Evolutionary conservation across 73 alveolate genomes (phyloP).

Genomic region (Uronychia binucleata): DNA sequence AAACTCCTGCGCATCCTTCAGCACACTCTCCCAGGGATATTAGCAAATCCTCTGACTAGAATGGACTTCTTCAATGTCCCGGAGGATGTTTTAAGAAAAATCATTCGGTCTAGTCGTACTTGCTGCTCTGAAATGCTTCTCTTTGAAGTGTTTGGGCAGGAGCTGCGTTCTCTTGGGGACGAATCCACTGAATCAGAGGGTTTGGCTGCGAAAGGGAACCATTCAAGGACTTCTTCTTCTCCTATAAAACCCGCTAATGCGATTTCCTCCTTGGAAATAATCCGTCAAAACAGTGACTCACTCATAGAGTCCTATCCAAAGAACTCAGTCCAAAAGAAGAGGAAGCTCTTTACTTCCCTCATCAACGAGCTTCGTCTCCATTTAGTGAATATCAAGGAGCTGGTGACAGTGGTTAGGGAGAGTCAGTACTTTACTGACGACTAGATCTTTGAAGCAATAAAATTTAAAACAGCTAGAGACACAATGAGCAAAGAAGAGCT

Average conservation of each 20-base stretch:
- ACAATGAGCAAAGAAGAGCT: conserved; percentile 2
- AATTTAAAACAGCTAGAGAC: conserved; percentile 33
- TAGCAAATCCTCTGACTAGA: background rate
- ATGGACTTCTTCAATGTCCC: background rate
- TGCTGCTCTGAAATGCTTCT: background rate
- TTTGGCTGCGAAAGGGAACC: no score
- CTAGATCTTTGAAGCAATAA: conserved; percentile 48
- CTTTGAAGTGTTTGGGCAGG: background rate
- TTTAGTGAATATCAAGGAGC: conserved; percentile 19
- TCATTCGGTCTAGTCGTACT: background rate
- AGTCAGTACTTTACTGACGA: conserved; percentile 26
- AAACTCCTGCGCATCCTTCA: background rate
- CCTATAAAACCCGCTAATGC: no score
- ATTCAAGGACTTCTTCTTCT: no score
- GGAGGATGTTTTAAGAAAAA: background rate
- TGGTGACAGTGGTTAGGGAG: conserved; percentile 40
- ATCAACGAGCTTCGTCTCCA: conserved; percentile 43
- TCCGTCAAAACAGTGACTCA: no score
- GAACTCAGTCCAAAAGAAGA: no score
- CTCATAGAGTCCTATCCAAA: no score
- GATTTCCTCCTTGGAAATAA: no score
- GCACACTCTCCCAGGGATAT: background rate
- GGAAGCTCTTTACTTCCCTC: background rate
- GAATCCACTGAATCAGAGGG: no score
- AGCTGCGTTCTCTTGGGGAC: no score